phyloP scores from a whole-genome alignment of 192 early-diverging fungal species.

The Lobulomyces angularis region DNA sequence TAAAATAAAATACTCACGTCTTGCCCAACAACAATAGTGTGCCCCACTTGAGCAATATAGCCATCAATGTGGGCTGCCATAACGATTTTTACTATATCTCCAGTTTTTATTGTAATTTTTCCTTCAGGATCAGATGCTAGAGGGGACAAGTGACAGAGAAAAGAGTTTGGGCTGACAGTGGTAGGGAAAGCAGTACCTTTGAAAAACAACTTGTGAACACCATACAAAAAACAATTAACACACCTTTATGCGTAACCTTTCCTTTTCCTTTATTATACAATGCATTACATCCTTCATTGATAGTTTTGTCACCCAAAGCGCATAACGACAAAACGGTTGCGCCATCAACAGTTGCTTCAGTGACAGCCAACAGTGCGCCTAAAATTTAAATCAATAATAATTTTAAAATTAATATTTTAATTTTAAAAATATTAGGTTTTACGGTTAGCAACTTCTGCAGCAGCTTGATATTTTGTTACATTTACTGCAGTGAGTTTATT shows the following conservation, averaged over 20 bases:
- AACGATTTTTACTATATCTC: slow-evolving; percentile 84
- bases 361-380: slow-evolving; percentile 59
- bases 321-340: slow-evolving; percentile 80
- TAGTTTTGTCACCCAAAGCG: slow-evolving; percentile 71
- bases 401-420: neutral
- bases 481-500: slow-evolving; percentile 24
- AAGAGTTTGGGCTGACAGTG: slow-evolving; percentile 69
- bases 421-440: neutral
- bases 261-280: slow-evolving; percentile 69
- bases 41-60: slow-evolving; percentile 71
- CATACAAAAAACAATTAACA: neutral
- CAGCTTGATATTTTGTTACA: slow-evolving; percentile 41
- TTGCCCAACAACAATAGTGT: slow-evolving; percentile 80
- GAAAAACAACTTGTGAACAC: slow-evolving; percentile 2
- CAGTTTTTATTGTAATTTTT: slow-evolving; percentile 54
- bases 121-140: slow-evolving; percentile 60
- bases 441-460: slow-evolving; percentile 36
- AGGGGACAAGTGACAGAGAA: slow-evolving; percentile 84
- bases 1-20: neutral
- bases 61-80: slow-evolving; percentile 91
- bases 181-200: slow-evolving; percentile 88
- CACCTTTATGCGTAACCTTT: slow-evolving; percentile 40
- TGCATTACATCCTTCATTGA: slow-evolving; percentile 62
- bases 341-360: slow-evolving; percentile 59
- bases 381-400: neutral